Evolutionary conservation across 1,284 basidiomycete species (phyloP), one percentile per base, ranked within the genome.

Genomic region (Chalciporus sp.): DNA sequence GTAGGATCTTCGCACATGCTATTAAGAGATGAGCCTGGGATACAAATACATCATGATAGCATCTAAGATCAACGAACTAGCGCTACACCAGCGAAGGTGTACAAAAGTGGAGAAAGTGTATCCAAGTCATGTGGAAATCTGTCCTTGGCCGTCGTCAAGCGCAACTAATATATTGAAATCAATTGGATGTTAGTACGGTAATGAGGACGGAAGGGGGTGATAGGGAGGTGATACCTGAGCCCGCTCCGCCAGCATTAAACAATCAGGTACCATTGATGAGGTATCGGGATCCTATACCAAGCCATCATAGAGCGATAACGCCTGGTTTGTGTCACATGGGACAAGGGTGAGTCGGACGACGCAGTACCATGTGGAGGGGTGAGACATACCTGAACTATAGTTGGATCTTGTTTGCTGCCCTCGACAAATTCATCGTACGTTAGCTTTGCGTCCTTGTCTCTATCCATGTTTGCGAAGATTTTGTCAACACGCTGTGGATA

Each of bases 371-470:
- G 59, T 48, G 57, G 53, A 33, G 7, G 53, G 55, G 35, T 27
- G 40, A 33, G 54, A 69, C 82, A 57, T 57, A 90, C 95, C 85
- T 97, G 94, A 20, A 98, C 94, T 71, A 98, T 98, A 20, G 95
- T 98, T 35, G 95, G 95, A 74, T 98, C 95, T 73, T 95, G 93
- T 74, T 97, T 98, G 72, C 90, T 93, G 42, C 95, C 95, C 71
- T 98, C 94, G 42, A 95, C 94, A 71, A 98, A 98, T 74, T 98
- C 95, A 14, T 95, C 93, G 72, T 86, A 98, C 1, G 93, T 95
- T 53, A 98, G 77, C 67, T 83, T 88, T 16, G 90, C 88, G 66
- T 95, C 90, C 74, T 93, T 94, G 76, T 95, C 88, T 57, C 88
- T 80, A 70, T 95, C 94, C 94, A 96, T 96, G 68, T 91, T 93